These are phyloP conservation scores for Stachybotrys chartarum DNA, from an alignment of 2,329 filamentous ascomycete genomes.

Conservation along the genomic window DNA sequence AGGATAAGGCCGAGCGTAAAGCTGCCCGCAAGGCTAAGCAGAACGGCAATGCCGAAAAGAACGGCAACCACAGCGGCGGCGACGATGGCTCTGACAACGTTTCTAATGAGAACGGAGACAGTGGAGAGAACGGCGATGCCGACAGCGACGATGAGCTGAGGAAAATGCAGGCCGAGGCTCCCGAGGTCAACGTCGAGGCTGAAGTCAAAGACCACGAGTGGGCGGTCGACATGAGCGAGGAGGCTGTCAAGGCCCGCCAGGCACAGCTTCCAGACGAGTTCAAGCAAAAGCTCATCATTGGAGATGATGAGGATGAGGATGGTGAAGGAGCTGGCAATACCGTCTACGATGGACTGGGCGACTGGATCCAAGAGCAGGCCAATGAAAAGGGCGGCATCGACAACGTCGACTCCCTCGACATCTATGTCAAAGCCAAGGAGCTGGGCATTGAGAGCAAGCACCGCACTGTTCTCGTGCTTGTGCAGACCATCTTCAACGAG, in stretches of 20 bases:
- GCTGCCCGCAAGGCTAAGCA: conserved; percentile 88
- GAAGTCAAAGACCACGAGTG: conserved; percentile 82
- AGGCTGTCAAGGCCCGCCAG: conserved; percentile 89
- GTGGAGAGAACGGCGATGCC: conserved; percentile 54
- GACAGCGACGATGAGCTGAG: conserved; percentile 90
- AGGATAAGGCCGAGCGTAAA: conserved; percentile 89
- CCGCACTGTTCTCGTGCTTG: conserved; percentile 84
- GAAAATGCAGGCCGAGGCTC: conserved; percentile 61
- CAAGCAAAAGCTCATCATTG: conserved; percentile 82
- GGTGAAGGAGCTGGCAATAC: conserved; percentile 68
- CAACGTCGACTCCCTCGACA: conserved; percentile 79
- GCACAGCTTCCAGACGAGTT: conserved; percentile 90
- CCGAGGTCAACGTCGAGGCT: conserved; percentile 39
- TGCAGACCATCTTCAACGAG: conserved; percentile 89
- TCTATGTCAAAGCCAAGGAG: conserved; percentile 96
- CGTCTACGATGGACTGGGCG: conserved; percentile 83
- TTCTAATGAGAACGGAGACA: conserved; percentile 42
- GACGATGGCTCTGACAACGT: conserved; percentile 45
- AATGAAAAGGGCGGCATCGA: conserved; percentile 65
- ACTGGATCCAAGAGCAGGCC: conserved; percentile 77
- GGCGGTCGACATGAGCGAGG: conserved; percentile 94
- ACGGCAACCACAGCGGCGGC: conserved; percentile 53
- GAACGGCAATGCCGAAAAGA: conserved; percentile 52
- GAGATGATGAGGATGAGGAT: conserved; percentile 74
- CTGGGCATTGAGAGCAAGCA: conserved; percentile 92